Conservation (phyloP, 2,329 filamentous ascomycete genomes). For the Cladosporium sphaerospermum region DNA sequence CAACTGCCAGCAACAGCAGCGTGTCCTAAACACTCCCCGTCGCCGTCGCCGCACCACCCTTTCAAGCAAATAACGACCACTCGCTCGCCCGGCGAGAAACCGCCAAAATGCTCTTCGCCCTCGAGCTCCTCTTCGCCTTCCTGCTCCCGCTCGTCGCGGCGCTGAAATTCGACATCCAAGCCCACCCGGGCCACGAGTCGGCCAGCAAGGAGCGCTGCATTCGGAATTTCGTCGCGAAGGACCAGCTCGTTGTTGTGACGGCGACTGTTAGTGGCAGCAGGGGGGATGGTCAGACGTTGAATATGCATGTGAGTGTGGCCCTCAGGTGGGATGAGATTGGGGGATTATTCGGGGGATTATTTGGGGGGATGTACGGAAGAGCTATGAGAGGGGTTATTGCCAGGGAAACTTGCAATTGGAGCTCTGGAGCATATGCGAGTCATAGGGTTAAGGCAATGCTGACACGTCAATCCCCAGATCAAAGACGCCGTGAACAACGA, state of each 20-base stretch:
- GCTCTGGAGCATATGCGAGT: too few relatives aligned
- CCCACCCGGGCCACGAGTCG: slow-evolving; percentile 57
- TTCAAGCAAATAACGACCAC: background rate
- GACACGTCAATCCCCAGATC: slow-evolving; percentile 54
- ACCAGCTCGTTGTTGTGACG: slow-evolving; percentile 93
- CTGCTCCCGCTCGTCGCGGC: slow-evolving; percentile 48
- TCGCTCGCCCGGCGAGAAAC: background rate
- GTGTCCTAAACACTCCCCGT: slow-evolving; percentile 1
- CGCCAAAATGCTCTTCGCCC: slow-evolving; percentile 12
- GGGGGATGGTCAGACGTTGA: slow-evolving; percentile 87
- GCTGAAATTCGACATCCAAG: slow-evolving; percentile 88
- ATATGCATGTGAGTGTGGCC: slow-evolving; percentile 71
- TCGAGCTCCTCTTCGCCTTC: slow-evolving; percentile 34
- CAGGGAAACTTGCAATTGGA: background rate
- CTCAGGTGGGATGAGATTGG: too few relatives aligned
- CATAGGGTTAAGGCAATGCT: background rate
- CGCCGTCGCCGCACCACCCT: background rate
- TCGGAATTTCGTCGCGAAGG: slow-evolving; percentile 87
- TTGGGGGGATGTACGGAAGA: background rate
- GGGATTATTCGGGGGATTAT: background rate
- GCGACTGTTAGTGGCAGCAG: slow-evolving; percentile 77
- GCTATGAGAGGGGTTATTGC: background rate
- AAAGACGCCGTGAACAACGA: slow-evolving; percentile 93
- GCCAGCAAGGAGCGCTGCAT: slow-evolving; percentile 76
- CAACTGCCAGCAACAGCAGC: background rate